A percentile compares a stretch with the other conserved stretches of the same genome.
phyloP scores from a whole-genome alignment of 495 filamentous ascomycete genomes.

The Talaromyces borbonicus region DNA sequence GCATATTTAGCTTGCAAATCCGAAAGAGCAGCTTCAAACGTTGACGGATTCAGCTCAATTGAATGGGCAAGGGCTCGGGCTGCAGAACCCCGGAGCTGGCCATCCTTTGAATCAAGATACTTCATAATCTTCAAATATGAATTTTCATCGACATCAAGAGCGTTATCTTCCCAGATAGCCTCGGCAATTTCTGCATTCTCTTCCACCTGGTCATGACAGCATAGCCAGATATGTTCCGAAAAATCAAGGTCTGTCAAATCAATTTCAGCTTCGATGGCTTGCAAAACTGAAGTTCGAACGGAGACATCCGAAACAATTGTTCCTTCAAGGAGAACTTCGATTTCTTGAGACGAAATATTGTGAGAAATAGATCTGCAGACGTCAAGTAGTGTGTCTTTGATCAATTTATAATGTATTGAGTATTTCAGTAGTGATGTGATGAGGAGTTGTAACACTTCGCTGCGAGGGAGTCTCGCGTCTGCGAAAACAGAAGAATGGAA shows the following conservation, averaged over 20 bases:
- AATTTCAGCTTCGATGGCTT: conserved; percentile 81
- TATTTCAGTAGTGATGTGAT: conserved; percentile 80
- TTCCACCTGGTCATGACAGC: conserved; percentile 78
- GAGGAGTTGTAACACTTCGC: conserved; percentile 56
- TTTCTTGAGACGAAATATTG: conserved; percentile 62
- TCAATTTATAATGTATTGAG: conserved; percentile 82
- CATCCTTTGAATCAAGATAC: conserved; percentile 69
- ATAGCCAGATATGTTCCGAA: conserved; percentile 87
- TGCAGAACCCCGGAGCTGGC: conserved; percentile 72
- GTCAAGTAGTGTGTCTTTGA: conserved; percentile 85
- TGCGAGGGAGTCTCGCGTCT: conserved; percentile 64
- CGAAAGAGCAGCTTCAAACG: conserved; percentile 48
- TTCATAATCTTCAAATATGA: conserved; percentile 56
- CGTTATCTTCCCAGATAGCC: conserved; percentile 92
- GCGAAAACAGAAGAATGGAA: conserved; percentile 72
- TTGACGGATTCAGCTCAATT: conserved; percentile 44
- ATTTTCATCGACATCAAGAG: conserved; percentile 57
- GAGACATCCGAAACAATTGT: conserved; percentile 65
- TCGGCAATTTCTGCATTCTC: conserved; percentile 78
- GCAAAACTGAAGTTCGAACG: conserved; percentile 80
- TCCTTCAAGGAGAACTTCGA: conserved; percentile 59
- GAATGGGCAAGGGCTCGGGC: conserved; percentile 71
- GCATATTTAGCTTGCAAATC: conserved; percentile 59
- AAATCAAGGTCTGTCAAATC: conserved; percentile 79
- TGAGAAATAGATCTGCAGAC: conserved; percentile 68